These are phyloP conservation scores for Aureobasidium leucospermi DNA, from an alignment of 2,329 filamentous ascomycete species.

Conservation along the genomic window DNA sequence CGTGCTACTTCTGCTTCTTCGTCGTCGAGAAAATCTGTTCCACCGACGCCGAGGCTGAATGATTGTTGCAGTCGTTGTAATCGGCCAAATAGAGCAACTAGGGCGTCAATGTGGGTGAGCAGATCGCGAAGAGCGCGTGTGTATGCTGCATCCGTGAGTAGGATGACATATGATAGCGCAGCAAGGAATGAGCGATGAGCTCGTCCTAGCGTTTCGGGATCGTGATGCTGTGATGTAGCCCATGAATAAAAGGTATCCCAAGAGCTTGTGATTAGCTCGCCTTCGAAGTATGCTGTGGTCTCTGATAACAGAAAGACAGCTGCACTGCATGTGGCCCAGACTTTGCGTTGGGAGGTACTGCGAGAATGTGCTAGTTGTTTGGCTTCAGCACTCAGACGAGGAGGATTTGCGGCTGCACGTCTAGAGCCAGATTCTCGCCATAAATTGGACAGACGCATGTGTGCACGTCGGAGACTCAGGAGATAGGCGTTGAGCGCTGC, in stretches of 20 bases:
- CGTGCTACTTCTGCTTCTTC: slow-evolving; percentile 64
- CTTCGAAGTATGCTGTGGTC: slow-evolving; percentile 80
- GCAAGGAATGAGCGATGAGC: slow-evolving; percentile 73
- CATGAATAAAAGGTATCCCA: slow-evolving; percentile 75
- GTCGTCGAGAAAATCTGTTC: slow-evolving; percentile 44
- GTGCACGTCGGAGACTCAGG: slow-evolving; percentile 74
- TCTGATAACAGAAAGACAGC: slow-evolving; percentile 86
- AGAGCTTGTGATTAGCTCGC: slow-evolving; percentile 73
- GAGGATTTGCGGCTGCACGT: slow-evolving; percentile 32
- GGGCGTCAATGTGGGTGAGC: slow-evolving; percentile 69
- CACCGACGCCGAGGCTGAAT: slow-evolving; percentile 73
- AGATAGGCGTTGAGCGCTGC: slow-evolving; percentile 83
- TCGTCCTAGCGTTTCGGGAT: slow-evolving; percentile 75
- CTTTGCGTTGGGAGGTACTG: slow-evolving; percentile 62
- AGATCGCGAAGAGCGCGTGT: slow-evolving; percentile 59
- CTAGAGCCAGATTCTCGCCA: slow-evolving; percentile 81
- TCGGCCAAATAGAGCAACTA: slow-evolving; percentile 68
- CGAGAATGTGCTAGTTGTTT: slow-evolving; percentile 59
- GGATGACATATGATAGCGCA: slow-evolving; percentile 57
- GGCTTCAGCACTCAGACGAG: slow-evolving; percentile 29
- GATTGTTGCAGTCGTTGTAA: slow-evolving; percentile 70
- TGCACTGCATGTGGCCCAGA: slow-evolving; percentile 86
- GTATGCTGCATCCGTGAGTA: slow-evolving; percentile 58
- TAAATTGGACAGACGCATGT: slow-evolving; percentile 73
- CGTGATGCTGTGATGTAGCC: slow-evolving; percentile 48